Evolutionary conservation across 805 yeast species (phyloP), one percentile per base, ranked within the genome.

Genomic region (Ogataea zsoltii): DNA sequence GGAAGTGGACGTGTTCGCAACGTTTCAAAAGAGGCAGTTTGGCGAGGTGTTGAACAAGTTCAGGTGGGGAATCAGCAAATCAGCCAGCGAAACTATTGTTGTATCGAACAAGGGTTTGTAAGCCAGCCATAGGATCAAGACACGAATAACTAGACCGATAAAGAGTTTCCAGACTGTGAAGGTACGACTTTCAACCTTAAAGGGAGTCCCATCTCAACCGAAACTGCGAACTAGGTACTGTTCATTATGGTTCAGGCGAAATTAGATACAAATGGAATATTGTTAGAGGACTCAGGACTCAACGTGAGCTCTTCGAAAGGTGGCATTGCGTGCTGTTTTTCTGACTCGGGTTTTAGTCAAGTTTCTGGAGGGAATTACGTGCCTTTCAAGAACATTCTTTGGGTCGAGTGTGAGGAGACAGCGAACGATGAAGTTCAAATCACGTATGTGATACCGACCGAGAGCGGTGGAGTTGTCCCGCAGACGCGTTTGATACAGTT

Each of bases 351-450:
- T 9, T 44, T 45, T 23, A 29, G 34, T 17, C 17, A 18, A 7
- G 23, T 35, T 9, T 41, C 48, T n/a, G 18, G 18, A 15, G 44
- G 48, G 9, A 43, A 41, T 13, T 36, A 58, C n/a, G 50, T 63
- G 1, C 56, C 61, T 2, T 61, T 53, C 41, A 47, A 47, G 28
- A 49, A 58, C 45, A 56, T 64, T 16, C 33, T 64, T 7, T 56
- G 65, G 63, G 63, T 51, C 3, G 61, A 63, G 13, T 34, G 45
- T 10, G 48, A 49, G 4, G 47, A 29, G 19, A 36, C 48, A 3
- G 45, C 48, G 2, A 42, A 34, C 4, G 43, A 55, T 31, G 62
- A 59, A 32, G 33, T 60, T 14, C 63, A 58, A 39, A 31, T 62
- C 7, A 55, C 61, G 1, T 60, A 51, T 37, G 55, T 51, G 10